phyloP scores from a whole-genome alignment of 345 rosid genomes.

The Salix koriyanagi region DNA sequence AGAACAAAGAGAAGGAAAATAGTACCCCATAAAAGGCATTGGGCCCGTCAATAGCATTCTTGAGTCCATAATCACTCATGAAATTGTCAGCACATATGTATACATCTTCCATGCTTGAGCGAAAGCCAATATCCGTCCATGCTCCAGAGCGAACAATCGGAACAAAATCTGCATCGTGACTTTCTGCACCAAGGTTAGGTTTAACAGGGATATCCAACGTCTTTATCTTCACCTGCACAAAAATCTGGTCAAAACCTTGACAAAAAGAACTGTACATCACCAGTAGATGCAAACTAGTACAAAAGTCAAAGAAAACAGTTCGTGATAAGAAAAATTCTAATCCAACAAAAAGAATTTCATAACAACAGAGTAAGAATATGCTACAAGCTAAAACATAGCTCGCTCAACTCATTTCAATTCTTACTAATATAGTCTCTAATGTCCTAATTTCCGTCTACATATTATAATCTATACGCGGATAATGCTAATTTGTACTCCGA shows the following conservation, averaged over 20 bases:
- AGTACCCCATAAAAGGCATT: conserved; percentile 86
- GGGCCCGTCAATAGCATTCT: conserved; percentile 40
- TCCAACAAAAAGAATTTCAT: not conserved
- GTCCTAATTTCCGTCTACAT: not conserved
- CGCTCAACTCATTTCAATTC: not conserved
- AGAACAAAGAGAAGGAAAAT: conserved; percentile 9
- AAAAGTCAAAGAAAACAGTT: not conserved
- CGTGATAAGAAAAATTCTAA: not conserved
- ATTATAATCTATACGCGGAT: not conserved
- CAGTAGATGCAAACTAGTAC: not conserved
- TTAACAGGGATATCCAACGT: conserved; percentile 38
- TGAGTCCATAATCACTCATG: conserved; percentile 43
- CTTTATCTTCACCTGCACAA: conserved; percentile 57
- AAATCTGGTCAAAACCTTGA: conserved; percentile 18
- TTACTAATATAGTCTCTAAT: not conserved
- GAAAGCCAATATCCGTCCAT: conserved; percentile 65
- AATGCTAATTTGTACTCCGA: not conserved
- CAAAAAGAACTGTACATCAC: not conserved
- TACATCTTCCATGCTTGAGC: conserved; percentile 82
- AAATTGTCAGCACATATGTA: conserved; percentile 63
- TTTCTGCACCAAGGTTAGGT: conserved; percentile 34
- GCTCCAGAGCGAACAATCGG: conserved; percentile 82
- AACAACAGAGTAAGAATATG: not conserved
- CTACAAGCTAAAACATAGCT: not conserved
- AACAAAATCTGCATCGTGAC: conserved; percentile 37